Evolutionary conservation across 805 yeast species (phyloP), one percentile per base, ranked within the genome.

Genomic region (Yamadazyma kitorensis): DNA sequence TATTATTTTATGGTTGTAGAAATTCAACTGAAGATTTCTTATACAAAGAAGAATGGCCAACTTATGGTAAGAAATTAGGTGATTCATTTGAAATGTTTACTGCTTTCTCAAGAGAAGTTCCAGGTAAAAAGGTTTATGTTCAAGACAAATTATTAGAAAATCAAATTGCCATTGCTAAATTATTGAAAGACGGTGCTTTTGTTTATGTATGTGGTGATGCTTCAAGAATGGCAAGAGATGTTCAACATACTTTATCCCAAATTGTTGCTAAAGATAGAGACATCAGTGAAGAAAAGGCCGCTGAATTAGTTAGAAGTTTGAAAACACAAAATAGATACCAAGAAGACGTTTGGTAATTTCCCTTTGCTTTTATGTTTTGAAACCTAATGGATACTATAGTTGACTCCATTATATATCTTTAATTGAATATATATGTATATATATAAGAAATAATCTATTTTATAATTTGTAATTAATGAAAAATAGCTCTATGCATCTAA

Each of bases 131-230:
- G 49, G 82, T 81, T 12, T 91, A 91, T 50, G 98, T 91, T 37
- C 98, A 91, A 65, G 82, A 93, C 55, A 77, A 74, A 44, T 55
- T 93, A 47, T 47, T 58, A 31, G 84, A 80, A 41, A 55, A 76
- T 55, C 52, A 70, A 51, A 53, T 72, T 45, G 65, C 74, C 44
- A 61, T 84, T 36, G 77, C 79, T 48, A 65, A 76, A 30, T 61
- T 82, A 30, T 55, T 82, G 33, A 57, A 63, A 34, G 58, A 62
- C 30, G 96, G 96, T 38, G 98, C 96, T 0, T 84, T 80, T 57
- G 74, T 91, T 47, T 91, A 93, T 58, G 95, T 91, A 24, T 91
- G 98, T 72, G 98, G 98, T 56, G 98, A 93, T 65, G 98, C 98
- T 17, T 76, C 84, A 18, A 78, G 76, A 45, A 93, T 91, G 98